Evolutionary conservation across 257 asterid species (phyloP), one percentile per base, ranked within the genome.

Genomic region (Capsicum pubescens): DNA sequence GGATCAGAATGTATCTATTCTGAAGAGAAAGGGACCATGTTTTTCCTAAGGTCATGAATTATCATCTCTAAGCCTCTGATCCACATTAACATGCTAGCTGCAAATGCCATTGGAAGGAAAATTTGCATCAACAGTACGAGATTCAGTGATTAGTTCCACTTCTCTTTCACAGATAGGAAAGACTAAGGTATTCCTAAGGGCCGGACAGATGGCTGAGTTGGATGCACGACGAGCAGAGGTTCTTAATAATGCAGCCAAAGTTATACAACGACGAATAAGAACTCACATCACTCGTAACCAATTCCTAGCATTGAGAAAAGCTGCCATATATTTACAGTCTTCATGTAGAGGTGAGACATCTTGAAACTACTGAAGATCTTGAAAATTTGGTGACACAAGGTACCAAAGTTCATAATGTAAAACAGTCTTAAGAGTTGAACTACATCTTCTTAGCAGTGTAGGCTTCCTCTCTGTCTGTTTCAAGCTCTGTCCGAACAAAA

Each of bases 151-250:
- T 77, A 54, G 32, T 7, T 77, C 82, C 64, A 76, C 42, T 77
- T 77, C 54, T 17, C 63, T 85, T 79, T 85, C 71, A 80, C 99
- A 96, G 98, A 83, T 95, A 36, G 99, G 99, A 60, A 97, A 93
- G 91, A 95, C 98, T 72, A 97, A 97, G 91, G 95, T 97, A 87
- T 97, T 95, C 92, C 93, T 97, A 83, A 92, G 99, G 92, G 99
- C 98, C 61, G 98, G 99, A 85, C 99, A 97, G 86, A 95, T 97
- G 99, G 99, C 99, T 70, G 99, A 95, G 84, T 82, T 97, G 85
- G 98, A 97, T 91, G 97, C 99, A 70, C 96, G 95, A 77, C 90
- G 98, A 91, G 88, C 97, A 58, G 98, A 97, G 92, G 98, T 94
- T 89, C 95, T 97, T 78, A 86, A 86, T 80, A 79, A 83, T 92